Percentiles rank a stretch among this genome's conserved stretches.
Conservation (phyloP, 225 moss, liverwort and hornwort genomes). For the Physcomitrellopsis africana region DNA sequence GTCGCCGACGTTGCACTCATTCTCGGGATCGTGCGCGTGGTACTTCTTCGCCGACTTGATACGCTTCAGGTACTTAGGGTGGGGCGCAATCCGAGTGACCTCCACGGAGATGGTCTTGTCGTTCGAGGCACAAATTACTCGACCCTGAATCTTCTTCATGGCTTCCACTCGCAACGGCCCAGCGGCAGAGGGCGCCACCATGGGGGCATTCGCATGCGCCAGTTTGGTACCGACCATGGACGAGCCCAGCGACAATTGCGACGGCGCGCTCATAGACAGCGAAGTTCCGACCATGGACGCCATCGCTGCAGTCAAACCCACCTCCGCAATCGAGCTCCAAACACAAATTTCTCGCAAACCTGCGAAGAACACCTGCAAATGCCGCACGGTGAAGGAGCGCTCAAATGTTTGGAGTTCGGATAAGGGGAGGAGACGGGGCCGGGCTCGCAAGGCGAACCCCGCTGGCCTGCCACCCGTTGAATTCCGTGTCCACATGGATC, state of each 20-base stretch:
- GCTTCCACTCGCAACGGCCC: slow-evolving; percentile 67
- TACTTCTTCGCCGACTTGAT: slow-evolving; percentile 80
- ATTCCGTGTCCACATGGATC: slow-evolving; percentile 24
- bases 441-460: slow-evolving; percentile 12
- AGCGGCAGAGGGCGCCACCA: neutral
- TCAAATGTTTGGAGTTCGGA: slow-evolving; percentile 19
- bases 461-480: neutral
- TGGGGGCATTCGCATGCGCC: slow-evolving; percentile 2
- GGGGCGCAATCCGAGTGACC: slow-evolving; percentile 70
- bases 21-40: slow-evolving; percentile 90
- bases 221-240: slow-evolving; percentile 53
- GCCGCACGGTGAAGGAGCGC: neutral
- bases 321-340: neutral
- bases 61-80: slow-evolving; percentile 84
- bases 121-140: slow-evolving; percentile 68
- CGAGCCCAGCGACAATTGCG: slow-evolving; percentile 30
- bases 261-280: slow-evolving; percentile 4
- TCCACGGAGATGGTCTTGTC: slow-evolving; percentile 90
- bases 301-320: slow-evolving; percentile 30
- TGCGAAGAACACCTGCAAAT: neutral
- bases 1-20: slow-evolving; percentile 82
- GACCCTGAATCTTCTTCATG: slow-evolving; percentile 89
- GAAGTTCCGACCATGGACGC: slow-evolving; percentile 35
- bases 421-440: slow-evolving; percentile 38
- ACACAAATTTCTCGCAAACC: neutral